A percentile compares a stretch with the other conserved stretches of the same genome.
Evolutionary conservation across 225 moss, liverwort and hornwort genomes (phyloP).

Genomic region (Pseudoscleropodium purum): DNA sequence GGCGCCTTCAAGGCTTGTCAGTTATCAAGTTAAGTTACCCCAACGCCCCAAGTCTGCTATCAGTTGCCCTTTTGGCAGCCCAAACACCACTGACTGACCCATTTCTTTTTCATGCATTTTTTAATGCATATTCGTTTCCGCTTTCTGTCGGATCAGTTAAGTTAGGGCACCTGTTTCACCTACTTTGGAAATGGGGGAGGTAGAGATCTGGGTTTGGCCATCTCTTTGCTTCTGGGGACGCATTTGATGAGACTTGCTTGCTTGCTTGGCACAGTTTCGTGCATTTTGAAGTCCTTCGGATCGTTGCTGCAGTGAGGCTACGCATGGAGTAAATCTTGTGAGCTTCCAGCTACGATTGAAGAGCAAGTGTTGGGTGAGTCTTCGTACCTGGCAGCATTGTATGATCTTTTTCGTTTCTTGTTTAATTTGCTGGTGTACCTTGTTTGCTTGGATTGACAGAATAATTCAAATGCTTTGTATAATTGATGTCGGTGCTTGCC

Average conservation of each 20-base stretch:
- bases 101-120: neutral
- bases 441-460: neutral
- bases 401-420: neutral
- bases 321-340: neutral
- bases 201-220: neutral
- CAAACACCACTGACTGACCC: neutral
- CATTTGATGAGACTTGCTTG: neutral
- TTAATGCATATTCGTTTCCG: neutral
- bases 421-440: neutral
- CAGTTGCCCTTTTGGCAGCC: neutral
- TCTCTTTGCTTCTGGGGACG: neutral
- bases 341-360: neutral
- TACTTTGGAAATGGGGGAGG: neutral
- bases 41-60: neutral
- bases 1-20: conserved; percentile 5
- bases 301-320: neutral
- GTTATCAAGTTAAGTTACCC: neutral
- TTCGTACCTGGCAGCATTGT: neutral
- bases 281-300: neutral
- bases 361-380: neutral
- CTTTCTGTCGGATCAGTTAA: neutral
- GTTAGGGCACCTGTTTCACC: neutral
- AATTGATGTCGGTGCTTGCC: neutral
- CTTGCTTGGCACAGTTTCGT: no score
- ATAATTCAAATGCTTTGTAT: neutral